phyloP scores from a whole-genome alignment of 768 basidiomycete genomes.

The Royoungia palumana region DNA sequence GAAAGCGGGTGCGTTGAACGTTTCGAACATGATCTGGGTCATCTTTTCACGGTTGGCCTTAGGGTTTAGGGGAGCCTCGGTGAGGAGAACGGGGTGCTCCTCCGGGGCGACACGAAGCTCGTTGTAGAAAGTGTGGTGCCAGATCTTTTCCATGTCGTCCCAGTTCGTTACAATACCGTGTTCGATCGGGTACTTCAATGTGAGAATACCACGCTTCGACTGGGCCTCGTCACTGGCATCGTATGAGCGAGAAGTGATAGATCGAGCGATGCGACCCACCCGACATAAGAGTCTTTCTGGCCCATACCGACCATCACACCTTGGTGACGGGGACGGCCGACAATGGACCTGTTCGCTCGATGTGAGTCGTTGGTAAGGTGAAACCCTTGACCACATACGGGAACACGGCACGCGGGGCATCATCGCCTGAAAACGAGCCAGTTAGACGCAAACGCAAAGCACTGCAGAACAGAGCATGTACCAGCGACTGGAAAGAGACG shows the following conservation, averaged over 20 bases:
- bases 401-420: conserved; percentile 90
- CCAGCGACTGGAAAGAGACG: conserved; percentile 53
- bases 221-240: conserved; percentile 77
- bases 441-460: background rate
- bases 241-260: conserved; percentile 15
- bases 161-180: conserved; percentile 97
- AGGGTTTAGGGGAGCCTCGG: conserved; percentile 71
- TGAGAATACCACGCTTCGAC: conserved; percentile 92
- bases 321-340: conserved; percentile 91
- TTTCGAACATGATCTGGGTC: conserved; percentile 81
- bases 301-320: conserved; percentile 98
- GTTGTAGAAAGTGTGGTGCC: conserved; percentile 95
- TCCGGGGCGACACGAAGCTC: conserved; percentile 76
- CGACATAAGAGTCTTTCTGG: conserved; percentile 94
- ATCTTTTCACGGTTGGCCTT: conserved; percentile 73
- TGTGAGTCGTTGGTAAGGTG: conserved; percentile 10
- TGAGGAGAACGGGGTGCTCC: conserved; percentile 70
- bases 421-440: conserved; percentile 59
- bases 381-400: conserved; percentile 58
- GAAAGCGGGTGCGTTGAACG: conserved; percentile 72
- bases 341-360: conserved; percentile 63
- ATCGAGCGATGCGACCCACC: conserved; percentile 41
- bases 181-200: conserved; percentile 90
- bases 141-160: conserved; percentile 99
- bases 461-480: conserved; percentile 24